A percentile compares a stretch with the other conserved stretches of the same genome.
These are phyloP conservation scores for Yamadazyma diospyri DNA, from an alignment of 1,139 yeast species.

Conservation along the genomic window DNA sequence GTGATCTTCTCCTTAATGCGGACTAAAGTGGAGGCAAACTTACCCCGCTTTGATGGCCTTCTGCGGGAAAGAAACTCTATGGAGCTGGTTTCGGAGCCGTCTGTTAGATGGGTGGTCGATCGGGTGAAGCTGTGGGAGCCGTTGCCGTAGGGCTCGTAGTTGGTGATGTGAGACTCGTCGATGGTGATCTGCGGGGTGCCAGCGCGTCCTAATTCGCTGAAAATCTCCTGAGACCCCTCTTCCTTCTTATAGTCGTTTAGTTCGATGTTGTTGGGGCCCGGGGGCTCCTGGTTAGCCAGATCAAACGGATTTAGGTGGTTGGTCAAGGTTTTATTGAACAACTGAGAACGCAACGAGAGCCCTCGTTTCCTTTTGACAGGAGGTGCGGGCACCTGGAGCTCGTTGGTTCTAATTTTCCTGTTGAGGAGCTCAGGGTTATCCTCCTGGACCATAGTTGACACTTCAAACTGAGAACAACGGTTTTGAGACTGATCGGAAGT, in stretches of 20 bases:
- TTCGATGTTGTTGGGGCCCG: neutral
- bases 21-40: constrained; percentile 16
- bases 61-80: constrained; percentile 21
- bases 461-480: neutral
- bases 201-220: neutral
- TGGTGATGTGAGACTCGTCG: constrained; percentile 8
- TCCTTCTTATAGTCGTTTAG: constrained; percentile 1
- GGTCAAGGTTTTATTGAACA: constrained; percentile 52
- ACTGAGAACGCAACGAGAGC: constrained; percentile 68
- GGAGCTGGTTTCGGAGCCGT: constrained; percentile 19
- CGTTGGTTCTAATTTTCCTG: constrained; percentile 2
- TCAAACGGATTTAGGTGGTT: constrained; percentile 1
- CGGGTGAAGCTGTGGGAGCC: constrained; percentile 19
- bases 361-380: constrained; percentile 57
- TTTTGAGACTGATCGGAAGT: neutral
- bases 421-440: constrained; percentile 1
- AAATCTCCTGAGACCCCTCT: neutral
- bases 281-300: neutral
- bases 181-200: constrained; percentile 16
- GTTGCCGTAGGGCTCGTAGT: constrained; percentile 16
- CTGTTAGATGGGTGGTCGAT: constrained; percentile 29
- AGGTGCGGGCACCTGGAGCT: constrained; percentile 16
- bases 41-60: constrained; percentile 13
- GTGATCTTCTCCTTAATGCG: constrained; percentile 31
- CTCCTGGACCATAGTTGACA: neutral